Conservation (phyloP, 441 rosid species). For the Francoa sonchifolia region DNA sequence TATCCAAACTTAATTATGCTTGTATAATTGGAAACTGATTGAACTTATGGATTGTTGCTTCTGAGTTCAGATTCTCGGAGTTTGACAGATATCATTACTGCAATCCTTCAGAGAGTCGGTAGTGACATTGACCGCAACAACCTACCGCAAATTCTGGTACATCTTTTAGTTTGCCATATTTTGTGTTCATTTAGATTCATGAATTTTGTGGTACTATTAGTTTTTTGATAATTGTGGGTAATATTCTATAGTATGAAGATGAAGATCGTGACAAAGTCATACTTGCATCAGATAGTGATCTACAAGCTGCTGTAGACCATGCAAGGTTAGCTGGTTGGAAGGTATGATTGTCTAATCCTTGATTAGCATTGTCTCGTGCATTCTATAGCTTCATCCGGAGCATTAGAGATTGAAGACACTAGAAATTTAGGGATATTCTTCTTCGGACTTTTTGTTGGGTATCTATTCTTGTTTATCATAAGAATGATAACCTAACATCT, state of each 20-base stretch:
- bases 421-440: too few species aligned
- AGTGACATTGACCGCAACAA: slow-evolving; percentile 66
- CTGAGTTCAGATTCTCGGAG: slow-evolving; percentile 43
- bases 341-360: slow-evolving; percentile 45
- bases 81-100: slow-evolving; percentile 66
- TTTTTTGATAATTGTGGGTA: slow-evolving; percentile 11
- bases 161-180: slow-evolving; percentile 2
- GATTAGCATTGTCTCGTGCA: too few species aligned
- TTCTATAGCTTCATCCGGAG: not conserved
- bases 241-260: slow-evolving; percentile 64
- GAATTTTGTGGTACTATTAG: not conserved
- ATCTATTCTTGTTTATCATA: too few species aligned
- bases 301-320: slow-evolving; percentile 70
- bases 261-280: slow-evolving; percentile 91
- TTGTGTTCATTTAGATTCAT: not conserved
- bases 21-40: slow-evolving; percentile 5
- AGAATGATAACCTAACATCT: not conserved
- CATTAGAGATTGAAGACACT: not conserved
- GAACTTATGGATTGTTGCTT: slow-evolving; percentile 11
- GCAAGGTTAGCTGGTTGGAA: slow-evolving; percentile 75
- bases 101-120: slow-evolving; percentile 81
- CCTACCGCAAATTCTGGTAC: slow-evolving; percentile 86
- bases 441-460: too few species aligned
- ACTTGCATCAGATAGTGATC: slow-evolving; percentile 76
- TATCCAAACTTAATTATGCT: not conserved